phyloP scores from a whole-genome alignment of 345 rosid species.

The Orychophragmus violaceus region DNA sequence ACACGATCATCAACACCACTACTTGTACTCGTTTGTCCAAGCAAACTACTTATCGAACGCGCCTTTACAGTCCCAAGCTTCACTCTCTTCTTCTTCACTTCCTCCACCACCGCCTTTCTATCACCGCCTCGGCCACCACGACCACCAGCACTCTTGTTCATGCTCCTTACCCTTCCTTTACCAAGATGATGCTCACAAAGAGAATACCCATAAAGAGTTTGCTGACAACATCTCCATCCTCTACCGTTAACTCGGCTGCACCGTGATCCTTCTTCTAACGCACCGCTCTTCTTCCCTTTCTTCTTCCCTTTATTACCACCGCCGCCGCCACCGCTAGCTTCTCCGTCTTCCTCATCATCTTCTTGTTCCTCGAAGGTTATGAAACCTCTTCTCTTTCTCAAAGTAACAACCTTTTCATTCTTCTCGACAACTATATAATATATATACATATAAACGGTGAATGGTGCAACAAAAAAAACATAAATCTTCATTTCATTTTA shows the following conservation, averaged over 20 bases:
- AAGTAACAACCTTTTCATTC: constrained; percentile 41
- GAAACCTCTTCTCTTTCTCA: constrained; percentile 60
- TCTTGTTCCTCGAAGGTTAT: constrained; percentile 38
- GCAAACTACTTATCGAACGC: constrained; percentile 86
- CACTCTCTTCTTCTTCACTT: constrained; percentile 46
- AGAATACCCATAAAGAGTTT: constrained; percentile 85
- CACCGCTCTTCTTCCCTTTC: constrained; percentile 48
- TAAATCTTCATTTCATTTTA: background rate
- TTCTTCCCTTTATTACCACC: constrained; percentile 35
- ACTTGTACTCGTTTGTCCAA: constrained; percentile 44
- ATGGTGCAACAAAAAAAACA: constrained; percentile 10
- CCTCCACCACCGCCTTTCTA: constrained; percentile 10
- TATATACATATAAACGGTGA: background rate
- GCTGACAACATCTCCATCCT: constrained; percentile 97
- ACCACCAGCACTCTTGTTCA: constrained; percentile 30
- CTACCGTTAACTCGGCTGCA: constrained; percentile 95
- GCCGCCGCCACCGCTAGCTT: background rate
- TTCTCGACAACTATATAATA: constrained; percentile 38
- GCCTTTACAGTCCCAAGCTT: constrained; percentile 96
- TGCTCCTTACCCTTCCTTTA: constrained; percentile 86
- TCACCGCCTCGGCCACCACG: constrained; percentile 14
- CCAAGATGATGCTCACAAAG: constrained; percentile 97
- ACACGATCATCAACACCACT: background rate
- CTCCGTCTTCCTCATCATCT: background rate
- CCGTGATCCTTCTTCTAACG: constrained; percentile 71